These are phyloP conservation scores for Fraxinus floribunda DNA, from an alignment of 305 asterid genomes.

Conservation along the genomic window DNA sequence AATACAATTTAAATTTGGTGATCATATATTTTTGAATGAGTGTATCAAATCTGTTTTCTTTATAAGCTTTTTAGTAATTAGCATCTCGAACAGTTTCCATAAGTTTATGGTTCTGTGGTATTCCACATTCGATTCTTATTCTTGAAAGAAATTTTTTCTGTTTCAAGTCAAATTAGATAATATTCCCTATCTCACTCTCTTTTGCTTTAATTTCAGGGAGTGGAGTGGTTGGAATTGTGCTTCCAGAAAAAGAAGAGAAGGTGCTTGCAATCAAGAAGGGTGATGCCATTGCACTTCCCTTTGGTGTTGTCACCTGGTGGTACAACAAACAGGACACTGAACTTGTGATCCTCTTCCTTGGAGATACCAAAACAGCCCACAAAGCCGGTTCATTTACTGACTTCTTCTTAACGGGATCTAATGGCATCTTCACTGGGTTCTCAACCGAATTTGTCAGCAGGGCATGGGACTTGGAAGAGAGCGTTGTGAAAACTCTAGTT, in stretches of 20 bases:
- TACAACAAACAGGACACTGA: constrained; percentile 69
- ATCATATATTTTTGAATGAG: neutral
- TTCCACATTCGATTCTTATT: neutral
- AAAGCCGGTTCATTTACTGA: constrained; percentile 67
- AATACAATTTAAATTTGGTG: neutral
- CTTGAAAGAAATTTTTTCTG: neutral
- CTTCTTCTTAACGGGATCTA: constrained; percentile 63
- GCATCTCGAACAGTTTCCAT: neutral
- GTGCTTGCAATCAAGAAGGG: constrained; percentile 72
- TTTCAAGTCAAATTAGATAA: neutral
- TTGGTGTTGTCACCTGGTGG: constrained; percentile 82
- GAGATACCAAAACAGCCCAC: constrained; percentile 69
- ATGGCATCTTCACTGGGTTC: constrained; percentile 77
- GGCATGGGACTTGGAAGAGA: constrained; percentile 68
- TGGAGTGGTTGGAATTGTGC: constrained; percentile 65
- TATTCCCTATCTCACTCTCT: neutral
- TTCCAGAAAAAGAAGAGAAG: constrained; percentile 77
- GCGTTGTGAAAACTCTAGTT: constrained; percentile 58
- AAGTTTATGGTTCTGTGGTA: neutral
- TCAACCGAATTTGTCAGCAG: constrained; percentile 57
- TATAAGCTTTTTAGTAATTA: neutral
- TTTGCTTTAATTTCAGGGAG: constrained; percentile 29
- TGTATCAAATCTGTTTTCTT: neutral
- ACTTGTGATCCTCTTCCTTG: constrained; percentile 67
- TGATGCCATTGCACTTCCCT: constrained; percentile 72